Evolutionary conservation across 164 flowering plant genomes (phyloP).

Genomic region (Vitis cinerea): DNA sequence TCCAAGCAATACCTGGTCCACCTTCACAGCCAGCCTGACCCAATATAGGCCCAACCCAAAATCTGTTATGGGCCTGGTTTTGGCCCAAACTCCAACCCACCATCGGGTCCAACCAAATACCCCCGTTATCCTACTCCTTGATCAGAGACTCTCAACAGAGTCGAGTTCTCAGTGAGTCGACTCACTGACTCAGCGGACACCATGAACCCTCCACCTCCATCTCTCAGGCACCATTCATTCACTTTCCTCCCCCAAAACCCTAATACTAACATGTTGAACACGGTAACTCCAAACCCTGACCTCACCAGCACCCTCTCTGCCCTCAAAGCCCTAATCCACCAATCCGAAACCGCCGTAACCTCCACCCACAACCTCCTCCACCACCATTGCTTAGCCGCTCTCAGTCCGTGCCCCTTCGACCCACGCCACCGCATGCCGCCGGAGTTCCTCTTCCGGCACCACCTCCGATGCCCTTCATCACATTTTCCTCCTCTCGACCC

Average conservation of each 20-base stretch:
- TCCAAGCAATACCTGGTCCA: no score
- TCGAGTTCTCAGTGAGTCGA: no score
- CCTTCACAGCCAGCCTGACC: no score
- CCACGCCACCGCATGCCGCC: constrained; percentile 67
- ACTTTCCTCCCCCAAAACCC: constrained; percentile 16
- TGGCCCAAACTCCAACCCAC: no score
- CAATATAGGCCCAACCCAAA: no score
- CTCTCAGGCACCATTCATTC: constrained; percentile 12
- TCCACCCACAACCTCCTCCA: constrained; percentile 22
- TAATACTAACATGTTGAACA: background rate
- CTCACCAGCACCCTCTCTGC: constrained; percentile 31
- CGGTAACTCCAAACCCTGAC: constrained; percentile 22
- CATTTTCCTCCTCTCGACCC: constrained; percentile 20
- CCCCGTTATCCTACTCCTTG: no score
- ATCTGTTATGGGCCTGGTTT: no score
- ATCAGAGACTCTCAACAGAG: no score
- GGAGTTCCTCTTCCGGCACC: constrained; percentile 65
- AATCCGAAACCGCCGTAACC: constrained; percentile 21
- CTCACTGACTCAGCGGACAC: no score
- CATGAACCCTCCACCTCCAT: constrained; percentile 8
- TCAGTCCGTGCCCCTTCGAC: constrained; percentile 60
- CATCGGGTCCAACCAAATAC: no score
- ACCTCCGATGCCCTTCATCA: constrained; percentile 59
- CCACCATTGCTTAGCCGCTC: constrained; percentile 8
- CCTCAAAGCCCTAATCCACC: constrained; percentile 41